A percentile compares a stretch with the other conserved stretches of the same genome.
These are phyloP conservation scores for Diaporthe caulivora DNA, from an alignment of 2,329 filamentous ascomycete genomes.

Conservation along the genomic window DNA sequence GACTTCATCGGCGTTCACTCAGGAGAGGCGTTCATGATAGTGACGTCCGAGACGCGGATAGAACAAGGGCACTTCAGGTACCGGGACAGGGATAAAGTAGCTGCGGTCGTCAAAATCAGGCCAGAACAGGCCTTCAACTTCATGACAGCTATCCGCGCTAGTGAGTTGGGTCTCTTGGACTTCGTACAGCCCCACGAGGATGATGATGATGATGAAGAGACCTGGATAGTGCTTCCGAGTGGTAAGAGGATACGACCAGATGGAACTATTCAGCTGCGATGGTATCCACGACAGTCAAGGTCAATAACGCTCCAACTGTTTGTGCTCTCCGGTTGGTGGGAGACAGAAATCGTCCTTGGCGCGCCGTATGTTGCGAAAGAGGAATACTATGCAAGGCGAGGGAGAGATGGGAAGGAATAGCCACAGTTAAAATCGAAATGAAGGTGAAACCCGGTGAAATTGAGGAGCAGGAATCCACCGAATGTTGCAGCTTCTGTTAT, in stretches of 20 bases:
- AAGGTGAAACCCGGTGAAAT: neutral
- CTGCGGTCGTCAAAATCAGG: neutral
- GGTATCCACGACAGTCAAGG: neutral
- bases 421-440: neutral
- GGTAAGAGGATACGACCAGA: neutral
- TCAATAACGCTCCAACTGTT: neutral
- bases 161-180: neutral
- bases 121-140: slow-evolving; percentile 19
- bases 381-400: neutral
- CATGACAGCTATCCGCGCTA: neutral
- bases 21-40: neutral
- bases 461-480: neutral
- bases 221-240: neutral
- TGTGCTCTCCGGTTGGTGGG: neutral
- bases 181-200: neutral
- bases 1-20: neutral
- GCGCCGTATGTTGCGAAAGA: neutral
- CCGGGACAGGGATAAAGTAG: neutral
- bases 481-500: neutral
- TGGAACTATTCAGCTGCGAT: neutral
- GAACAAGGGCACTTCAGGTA: neutral
- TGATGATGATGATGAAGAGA: neutral
- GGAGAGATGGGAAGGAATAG: neutral
- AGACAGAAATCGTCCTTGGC: neutral
- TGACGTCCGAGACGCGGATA: neutral